Percentiles rank a stretch among this genome's conserved stretches.
phyloP scores from a whole-genome alignment of 2,329 filamentous ascomycete genomes.

The Botrytis galanthina region DNA sequence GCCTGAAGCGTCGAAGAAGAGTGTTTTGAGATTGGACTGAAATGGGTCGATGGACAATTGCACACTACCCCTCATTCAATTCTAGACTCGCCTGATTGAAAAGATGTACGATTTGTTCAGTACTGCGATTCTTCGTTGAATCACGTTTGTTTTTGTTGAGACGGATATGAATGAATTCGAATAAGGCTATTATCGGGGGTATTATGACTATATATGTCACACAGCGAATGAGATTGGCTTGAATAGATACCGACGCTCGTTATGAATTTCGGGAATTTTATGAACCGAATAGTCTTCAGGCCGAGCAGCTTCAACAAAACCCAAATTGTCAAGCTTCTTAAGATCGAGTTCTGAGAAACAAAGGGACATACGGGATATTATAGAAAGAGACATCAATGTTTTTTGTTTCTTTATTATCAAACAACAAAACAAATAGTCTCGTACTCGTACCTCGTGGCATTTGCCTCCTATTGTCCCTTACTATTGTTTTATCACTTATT shows the following conservation, averaged over 20 bases:
- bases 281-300: not conserved
- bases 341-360: not conserved
- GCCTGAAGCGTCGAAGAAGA: not conserved
- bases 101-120: not conserved
- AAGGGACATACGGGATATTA: not conserved
- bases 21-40: not conserved
- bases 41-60: not conserved
- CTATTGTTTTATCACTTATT: not conserved
- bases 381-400: not conserved
- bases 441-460: not conserved
- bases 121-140: not conserved
- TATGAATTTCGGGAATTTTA: not conserved
- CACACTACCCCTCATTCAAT: not conserved
- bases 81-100: not conserved
- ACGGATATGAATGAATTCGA: not conserved
- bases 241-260: not conserved
- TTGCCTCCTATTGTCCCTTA: conserved; percentile 10
- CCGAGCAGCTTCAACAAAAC: not conserved
- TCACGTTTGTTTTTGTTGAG: too few relatives aligned
- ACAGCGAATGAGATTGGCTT: not conserved
- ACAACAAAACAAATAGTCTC: not conserved
- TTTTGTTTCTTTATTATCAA: not conserved
- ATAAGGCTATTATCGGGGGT: not conserved
- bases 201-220: not conserved
- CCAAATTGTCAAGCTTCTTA: too few relatives aligned